Evolutionary conservation across 2,329 filamentous ascomycete genomes (phyloP).

Genomic region (Aspergillus candidus): DNA sequence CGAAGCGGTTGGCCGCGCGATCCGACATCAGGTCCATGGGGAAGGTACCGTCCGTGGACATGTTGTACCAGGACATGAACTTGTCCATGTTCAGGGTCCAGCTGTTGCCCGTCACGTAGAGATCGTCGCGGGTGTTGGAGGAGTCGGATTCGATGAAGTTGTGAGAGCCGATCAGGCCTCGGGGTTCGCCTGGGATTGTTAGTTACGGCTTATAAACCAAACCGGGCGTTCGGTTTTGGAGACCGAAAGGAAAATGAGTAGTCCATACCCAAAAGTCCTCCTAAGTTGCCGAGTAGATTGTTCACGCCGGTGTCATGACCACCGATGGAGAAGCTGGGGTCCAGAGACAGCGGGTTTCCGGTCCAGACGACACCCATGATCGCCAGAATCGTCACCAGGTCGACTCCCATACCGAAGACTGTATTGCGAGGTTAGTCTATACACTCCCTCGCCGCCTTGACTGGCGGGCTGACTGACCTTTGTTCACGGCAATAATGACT

Average conservation of each 20-base stretch:
- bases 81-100: constrained; percentile 48
- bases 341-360: constrained; percentile 47
- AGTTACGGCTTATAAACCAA: background rate
- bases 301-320: constrained; percentile 35
- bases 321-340: constrained; percentile 49
- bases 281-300: constrained; percentile 40
- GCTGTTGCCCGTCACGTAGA: constrained; percentile 48
- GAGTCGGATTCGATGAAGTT: constrained; percentile 52
- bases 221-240: background rate
- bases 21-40: constrained; percentile 40
- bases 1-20: constrained; percentile 42
- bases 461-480: constrained; percentile 16
- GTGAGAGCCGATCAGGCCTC: constrained; percentile 48
- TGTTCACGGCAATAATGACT: constrained; percentile 30
- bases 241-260: background rate
- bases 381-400: constrained; percentile 39
- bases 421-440: background rate
- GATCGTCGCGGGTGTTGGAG: constrained; percentile 48
- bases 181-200: constrained; percentile 33
- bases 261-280: constrained; percentile 38
- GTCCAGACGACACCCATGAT: constrained; percentile 45
- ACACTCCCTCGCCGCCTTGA: no score
- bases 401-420: constrained; percentile 47
- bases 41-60: constrained; percentile 34
- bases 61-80: constrained; percentile 46